Evolutionary conservation across 805 yeast species (phyloP).

Genomic region (Kregervanrija fluxuum): DNA sequence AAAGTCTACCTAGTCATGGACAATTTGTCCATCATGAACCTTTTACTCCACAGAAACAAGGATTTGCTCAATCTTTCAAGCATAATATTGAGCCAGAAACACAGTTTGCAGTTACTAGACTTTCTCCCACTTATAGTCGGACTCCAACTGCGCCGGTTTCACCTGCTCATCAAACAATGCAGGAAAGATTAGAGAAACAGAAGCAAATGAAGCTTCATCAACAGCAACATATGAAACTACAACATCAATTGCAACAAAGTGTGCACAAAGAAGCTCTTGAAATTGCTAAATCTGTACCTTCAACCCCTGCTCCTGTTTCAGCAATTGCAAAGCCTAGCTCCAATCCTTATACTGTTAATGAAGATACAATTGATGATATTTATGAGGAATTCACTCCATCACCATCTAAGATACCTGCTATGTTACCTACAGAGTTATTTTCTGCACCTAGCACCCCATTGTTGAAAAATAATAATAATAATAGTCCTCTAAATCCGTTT

Average conservation of each 20-base stretch:
- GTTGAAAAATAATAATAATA: too few relatives aligned
- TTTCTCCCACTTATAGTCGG: not conserved
- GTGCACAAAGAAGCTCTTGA: conserved; percentile 9
- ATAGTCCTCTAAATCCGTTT: conserved; percentile 7
- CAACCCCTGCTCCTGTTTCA: too few relatives aligned
- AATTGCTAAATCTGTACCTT: not conserved
- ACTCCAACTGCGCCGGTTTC: conserved; percentile 1
- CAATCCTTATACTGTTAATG: not conserved
- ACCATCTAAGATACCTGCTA: conserved; percentile 3
- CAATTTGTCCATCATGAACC: too few relatives aligned
- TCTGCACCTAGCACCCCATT: too few relatives aligned
- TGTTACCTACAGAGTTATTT: not conserved
- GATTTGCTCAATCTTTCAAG: conserved; percentile 2
- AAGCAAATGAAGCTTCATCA: conserved; percentile 5
- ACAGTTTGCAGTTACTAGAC: not conserved
- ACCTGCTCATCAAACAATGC: conserved; percentile 12
- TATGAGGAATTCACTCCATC: conserved; percentile 6
- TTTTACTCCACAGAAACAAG: not conserved
- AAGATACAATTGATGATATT: conserved; percentile 5
- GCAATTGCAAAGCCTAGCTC: not conserved
- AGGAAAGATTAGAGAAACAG: conserved; percentile 10
- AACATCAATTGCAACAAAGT: conserved; percentile 4
- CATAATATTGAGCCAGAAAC: conserved; percentile 3
- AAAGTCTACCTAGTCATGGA: too few relatives aligned
- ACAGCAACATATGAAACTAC: conserved; percentile 8